phyloP scores from a whole-genome alignment of 2,329 filamentous ascomycete species.

The Sporothrix brasiliensis region DNA sequence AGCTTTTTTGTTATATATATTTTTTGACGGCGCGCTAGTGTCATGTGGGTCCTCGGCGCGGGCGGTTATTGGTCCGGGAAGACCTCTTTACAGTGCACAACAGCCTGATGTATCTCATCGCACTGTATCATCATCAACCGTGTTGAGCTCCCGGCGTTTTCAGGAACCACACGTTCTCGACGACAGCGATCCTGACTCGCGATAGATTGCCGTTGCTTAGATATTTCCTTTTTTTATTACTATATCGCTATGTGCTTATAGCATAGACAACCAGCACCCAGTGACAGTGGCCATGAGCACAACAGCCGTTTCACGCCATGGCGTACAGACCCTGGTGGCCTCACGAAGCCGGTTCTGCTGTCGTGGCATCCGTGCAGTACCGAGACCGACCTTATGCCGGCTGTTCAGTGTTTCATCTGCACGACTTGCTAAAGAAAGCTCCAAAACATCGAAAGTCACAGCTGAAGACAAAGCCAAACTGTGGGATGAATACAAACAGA shows the following conservation, averaged over 20 bases:
- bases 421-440: background rate
- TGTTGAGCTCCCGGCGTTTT: background rate
- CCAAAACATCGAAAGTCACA: background rate
- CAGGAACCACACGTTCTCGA: slow-evolving; percentile 24
- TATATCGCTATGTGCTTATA: background rate
- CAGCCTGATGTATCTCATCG: slow-evolving; percentile 10
- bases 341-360: background rate
- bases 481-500: slow-evolving; percentile 51
- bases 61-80: slow-evolving; percentile 33
- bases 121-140: slow-evolving; percentile 5
- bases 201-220: background rate
- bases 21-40: slow-evolving; percentile 34
- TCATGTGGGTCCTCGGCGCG: slow-evolving; percentile 25
- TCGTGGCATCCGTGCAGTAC: background rate
- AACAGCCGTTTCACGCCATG: slow-evolving; percentile 6
- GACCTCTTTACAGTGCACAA: background rate
- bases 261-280: background rate
- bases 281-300: slow-evolving; percentile 21
- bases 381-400: background rate
- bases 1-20: slow-evolving; percentile 37
- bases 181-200: background rate
- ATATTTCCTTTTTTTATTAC: background rate
- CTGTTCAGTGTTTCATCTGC: background rate
- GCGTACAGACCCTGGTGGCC: slow-evolving; percentile 22
- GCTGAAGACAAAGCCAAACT: slow-evolving; percentile 29